phyloP scores from a whole-genome alignment of 331 rosid genomes.

The Telfairia occidentalis region DNA sequence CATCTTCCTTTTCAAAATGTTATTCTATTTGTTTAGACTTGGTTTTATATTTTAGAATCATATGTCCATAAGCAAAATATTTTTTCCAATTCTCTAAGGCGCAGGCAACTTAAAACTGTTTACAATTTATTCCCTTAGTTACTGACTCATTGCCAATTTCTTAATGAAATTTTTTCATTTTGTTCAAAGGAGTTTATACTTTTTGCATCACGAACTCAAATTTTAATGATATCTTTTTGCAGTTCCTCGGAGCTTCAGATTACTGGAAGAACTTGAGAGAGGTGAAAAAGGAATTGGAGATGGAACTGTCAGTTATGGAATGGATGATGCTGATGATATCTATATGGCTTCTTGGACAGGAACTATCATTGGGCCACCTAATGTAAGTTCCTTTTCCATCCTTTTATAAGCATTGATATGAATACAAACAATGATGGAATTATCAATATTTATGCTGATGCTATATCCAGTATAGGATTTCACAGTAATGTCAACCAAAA shows the following conservation, averaged over 20 bases:
- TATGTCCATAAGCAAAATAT: background rate
- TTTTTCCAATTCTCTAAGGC: background rate
- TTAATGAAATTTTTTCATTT: background rate
- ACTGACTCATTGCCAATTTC: background rate
- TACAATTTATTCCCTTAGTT: background rate
- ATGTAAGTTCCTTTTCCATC: conserved; percentile 6
- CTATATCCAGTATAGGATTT: background rate
- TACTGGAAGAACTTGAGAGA: conserved; percentile 16
- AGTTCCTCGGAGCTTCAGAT: conserved; percentile 16
- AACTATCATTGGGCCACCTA: conserved; percentile 16
- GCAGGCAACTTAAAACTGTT: background rate
- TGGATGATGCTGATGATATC: conserved; percentile 19
- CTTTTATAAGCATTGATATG: background rate
- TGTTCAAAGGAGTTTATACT: background rate
- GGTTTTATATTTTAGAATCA: background rate
- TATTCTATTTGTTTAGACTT: background rate
- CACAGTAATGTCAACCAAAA: background rate
- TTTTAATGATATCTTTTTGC: background rate
- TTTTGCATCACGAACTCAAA: background rate
- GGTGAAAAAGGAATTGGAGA: conserved; percentile 18
- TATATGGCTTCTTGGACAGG: conserved; percentile 19
- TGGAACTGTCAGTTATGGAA: conserved; percentile 20
- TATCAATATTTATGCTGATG: background rate
- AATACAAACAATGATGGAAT: background rate
- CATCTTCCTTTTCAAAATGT: background rate